Base-by-base conservation (phyloP, 805 yeast genomes). In the Kodamaea restingae region DNA sequence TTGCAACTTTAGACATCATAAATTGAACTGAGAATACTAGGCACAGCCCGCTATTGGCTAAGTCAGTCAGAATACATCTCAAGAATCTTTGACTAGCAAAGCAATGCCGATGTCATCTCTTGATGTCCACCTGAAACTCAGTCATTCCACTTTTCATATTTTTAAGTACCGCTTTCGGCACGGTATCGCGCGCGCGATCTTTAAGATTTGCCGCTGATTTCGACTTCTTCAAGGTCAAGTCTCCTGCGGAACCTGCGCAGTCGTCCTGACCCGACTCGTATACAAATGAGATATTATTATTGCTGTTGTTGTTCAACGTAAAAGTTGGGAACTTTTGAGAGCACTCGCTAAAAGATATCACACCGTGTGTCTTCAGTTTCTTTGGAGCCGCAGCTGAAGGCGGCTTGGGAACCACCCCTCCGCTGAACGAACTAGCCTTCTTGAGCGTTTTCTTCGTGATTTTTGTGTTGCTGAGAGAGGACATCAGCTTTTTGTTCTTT, bases 91-190 rank as follows among this genome's bases (percentile, higher is more conserved):
- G n/a, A n/a, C n/a, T n/a, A n/a, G n/a, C n/a, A n/a, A n/a, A n/a
- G n/a, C n/a, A n/a, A n/a, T n/a, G n/a, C n/a, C n/a, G n/a, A n/a
- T n/a, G n/a, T 20, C 22, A 20, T 8, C 15, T 17, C 12, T 18
- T 17, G 7, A 38, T 22, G 18, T 38, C 31, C 14, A 47, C 38
- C 41, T 47, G 51, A 38, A 46, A 46, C 39, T 46, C 46, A 4
- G 43, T 36, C 48, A 46, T 35, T 8, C 50, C 50, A 12, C 48
- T 44, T 29, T 42, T 37, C 50, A 46, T 46, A 18, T 33, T 46
- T 32, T 41, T 35, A 35, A 42, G 35, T 9, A 35, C 27, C 33
- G 32, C 33, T 10, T 18, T 24, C 28, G 47, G 39, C 18, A 20
- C 32, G 32, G 26, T 31, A n/a, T 38, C 41, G 11, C 27, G 28